Base-by-base conservation (phyloP, 2,329 filamentous ascomycete species). In the Albophoma yamanashiensis region DNA sequence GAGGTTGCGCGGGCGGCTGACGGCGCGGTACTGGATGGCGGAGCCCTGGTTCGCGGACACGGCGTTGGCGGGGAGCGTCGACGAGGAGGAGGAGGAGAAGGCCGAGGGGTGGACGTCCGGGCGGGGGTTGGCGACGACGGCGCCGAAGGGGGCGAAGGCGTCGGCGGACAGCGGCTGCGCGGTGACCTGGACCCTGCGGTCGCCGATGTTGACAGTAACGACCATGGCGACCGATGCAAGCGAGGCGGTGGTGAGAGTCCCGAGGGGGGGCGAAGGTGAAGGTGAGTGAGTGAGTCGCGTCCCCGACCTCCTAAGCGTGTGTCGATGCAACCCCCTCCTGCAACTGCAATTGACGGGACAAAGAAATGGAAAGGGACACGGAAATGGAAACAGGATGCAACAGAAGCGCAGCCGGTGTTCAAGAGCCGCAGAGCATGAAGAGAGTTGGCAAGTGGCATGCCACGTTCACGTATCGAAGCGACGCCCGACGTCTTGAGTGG, bases 1-100 rank as follows among this genome's bases (percentile, higher is more conserved):
- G 62, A 86, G 80, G 72, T 95, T 84, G 39, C 79, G 77, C 66
- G 93, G 80, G 52, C 82, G 80, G n/a, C 91, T 90, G 63, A 96
- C 86, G 69, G 90, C 82, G 62, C 87, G 82, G 74, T 94, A 95
- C 73, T 96, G 96, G 69, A 93, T 85, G 20, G 94, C 93, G 27
- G 87, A 88, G 68, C 90, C 90, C 77, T 97, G 92, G 78, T 97
- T 97, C 55, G 86, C 83, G 3, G 84, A 79, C 5, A 86, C 76
- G 59, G 82, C 77, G 64, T 79, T 77, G 67, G 76, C 72, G 34
- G 81, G 76, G 4, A 76, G 66, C 27, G 27, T 31, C 27, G 27
- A 31, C 3, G 27, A 31, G 60, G 2, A 5, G 43, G 43, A 47
- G 2, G 73, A 72, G 52, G 75, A 76, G 57, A 68, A 67, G 14